A percentile compares a stretch with the other conserved stretches of the same genome.
Evolutionary conservation across 2,329 filamentous ascomycete genomes (phyloP).

Genomic region (Coccinonectria pachysandricola): DNA sequence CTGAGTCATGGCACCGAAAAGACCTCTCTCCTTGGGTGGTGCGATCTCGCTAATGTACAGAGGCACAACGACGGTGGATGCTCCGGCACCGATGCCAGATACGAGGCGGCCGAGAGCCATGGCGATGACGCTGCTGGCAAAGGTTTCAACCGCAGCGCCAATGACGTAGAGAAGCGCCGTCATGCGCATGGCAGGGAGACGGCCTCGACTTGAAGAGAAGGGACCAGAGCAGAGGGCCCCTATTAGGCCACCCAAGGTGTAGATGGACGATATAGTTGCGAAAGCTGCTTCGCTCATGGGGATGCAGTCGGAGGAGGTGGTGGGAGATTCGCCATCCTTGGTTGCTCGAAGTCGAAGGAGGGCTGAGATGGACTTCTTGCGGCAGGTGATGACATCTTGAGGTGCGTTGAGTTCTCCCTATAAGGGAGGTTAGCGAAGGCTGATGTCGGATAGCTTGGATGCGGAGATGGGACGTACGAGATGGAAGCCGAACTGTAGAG

Average conservation of each 20-base stretch:
- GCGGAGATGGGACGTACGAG: conserved; percentile 46
- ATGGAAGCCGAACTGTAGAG: conserved; percentile 91
- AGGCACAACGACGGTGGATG: conserved; percentile 84
- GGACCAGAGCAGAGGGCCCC: conserved; percentile 76
- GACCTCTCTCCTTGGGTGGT: conserved; percentile 61
- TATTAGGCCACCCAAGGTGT: conserved; percentile 77
- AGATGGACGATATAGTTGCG: conserved; percentile 80
- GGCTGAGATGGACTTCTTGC: conserved; percentile 37
- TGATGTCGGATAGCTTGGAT: conserved; percentile 1
- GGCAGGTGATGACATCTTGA: conserved; percentile 85
- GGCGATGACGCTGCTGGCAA: conserved; percentile 55
- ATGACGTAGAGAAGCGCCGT: conserved; percentile 66
- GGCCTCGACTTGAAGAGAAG: conserved; percentile 65
- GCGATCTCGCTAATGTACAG: conserved; percentile 91
- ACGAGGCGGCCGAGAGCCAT: conserved; percentile 68
- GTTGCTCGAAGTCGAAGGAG: conserved; percentile 16
- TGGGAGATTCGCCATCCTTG: conserved; percentile 13
- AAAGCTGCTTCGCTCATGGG: conserved; percentile 76
- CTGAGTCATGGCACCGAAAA: conserved; percentile 80
- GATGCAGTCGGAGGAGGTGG: conserved; percentile 63
- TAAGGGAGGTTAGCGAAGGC: conserved; percentile 1
- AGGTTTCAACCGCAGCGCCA: conserved; percentile 66
- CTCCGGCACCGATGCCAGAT: conserved; percentile 75
- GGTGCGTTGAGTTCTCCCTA: conserved; percentile 89
- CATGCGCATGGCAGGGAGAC: conserved; percentile 64